These are phyloP conservation scores for Xylaria bambusicola DNA, from an alignment of 495 filamentous ascomycete genomes.

Conservation along the genomic window DNA sequence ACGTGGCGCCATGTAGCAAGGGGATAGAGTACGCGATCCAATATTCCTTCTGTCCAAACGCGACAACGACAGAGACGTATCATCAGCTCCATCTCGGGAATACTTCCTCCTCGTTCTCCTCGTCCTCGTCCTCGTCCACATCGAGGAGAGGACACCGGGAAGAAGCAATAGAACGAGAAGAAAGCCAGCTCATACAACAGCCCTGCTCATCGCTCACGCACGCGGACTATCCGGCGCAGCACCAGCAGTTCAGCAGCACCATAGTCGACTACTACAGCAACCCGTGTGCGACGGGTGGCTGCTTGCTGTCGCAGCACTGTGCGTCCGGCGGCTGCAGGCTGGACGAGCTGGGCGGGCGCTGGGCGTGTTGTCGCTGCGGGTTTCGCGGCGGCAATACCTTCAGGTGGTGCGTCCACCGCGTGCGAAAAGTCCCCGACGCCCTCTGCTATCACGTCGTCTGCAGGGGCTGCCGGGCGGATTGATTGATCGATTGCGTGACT, in stretches of 20 bases:
- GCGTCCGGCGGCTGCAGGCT: constrained; percentile 45
- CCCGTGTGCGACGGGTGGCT: constrained; percentile 46
- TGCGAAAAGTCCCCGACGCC: constrained; percentile 44
- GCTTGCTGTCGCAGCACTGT: constrained; percentile 45
- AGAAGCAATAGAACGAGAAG: not conserved
- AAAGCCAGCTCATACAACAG: constrained; percentile 15
- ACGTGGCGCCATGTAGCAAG: constrained; percentile 39
- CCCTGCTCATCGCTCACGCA: constrained; percentile 25
- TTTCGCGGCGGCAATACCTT: constrained; percentile 44
- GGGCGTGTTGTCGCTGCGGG: constrained; percentile 46
- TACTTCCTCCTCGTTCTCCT: not conserved
- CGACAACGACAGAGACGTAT: constrained; percentile 9
- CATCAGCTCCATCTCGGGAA: not conserved
- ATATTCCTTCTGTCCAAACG: constrained; percentile 42
- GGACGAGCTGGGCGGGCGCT: constrained; percentile 42
- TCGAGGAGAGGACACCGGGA: not conserved
- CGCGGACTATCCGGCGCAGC: constrained; percentile 28
- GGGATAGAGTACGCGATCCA: constrained; percentile 42
- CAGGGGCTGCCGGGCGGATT: constrained; percentile 22
- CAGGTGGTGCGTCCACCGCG: constrained; percentile 37
- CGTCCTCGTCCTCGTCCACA: not conserved
- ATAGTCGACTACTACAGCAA: constrained; percentile 37
- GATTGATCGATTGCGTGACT: too few species aligned
- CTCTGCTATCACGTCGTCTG: constrained; percentile 41
- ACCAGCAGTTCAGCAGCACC: too few species aligned